Evolutionary conservation across 2,329 filamentous ascomycete species (phyloP).

Genomic region (Allantophomopsis lycopodina): DNA sequence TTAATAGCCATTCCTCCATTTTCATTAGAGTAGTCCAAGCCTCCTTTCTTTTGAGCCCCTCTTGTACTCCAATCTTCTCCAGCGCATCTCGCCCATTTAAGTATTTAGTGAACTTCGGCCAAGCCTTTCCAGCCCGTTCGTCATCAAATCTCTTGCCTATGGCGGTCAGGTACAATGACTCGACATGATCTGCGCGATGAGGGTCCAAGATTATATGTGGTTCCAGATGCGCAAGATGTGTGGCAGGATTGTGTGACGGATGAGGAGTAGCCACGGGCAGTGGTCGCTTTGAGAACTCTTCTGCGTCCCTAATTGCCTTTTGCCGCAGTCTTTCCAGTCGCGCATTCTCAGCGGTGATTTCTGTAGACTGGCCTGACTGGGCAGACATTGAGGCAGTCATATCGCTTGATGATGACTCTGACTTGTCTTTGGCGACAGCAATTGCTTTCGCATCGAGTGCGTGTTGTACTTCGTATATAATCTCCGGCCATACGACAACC

Average conservation of each 20-base stretch:
- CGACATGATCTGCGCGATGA: conserved; percentile 62
- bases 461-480: conserved; percentile 68
- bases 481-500: conserved; percentile 70
- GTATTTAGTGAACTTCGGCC: conserved; percentile 67
- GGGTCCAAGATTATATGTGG: conserved; percentile 66
- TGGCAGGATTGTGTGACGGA: conserved; percentile 40
- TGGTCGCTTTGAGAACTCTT: conserved; percentile 19
- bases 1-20: conserved; percentile 57
- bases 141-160: conserved; percentile 35
- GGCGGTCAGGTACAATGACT: conserved; percentile 58
- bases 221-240: conserved; percentile 39
- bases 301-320: conserved; percentile 37
- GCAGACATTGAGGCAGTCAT: not conserved
- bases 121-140: conserved; percentile 45
- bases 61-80: conserved; percentile 74
- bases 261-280: conserved; percentile 34
- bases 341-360: conserved; percentile 46
- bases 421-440: conserved; percentile 16
- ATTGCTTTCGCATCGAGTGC: conserved; percentile 54
- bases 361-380: conserved; percentile 25
- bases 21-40: conserved; percentile 51
- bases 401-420: conserved; percentile 5
- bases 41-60: conserved; percentile 77
- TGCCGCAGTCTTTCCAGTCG: conserved; percentile 43
- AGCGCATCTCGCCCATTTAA: conserved; percentile 77